These are phyloP conservation scores for Diplodia scrobiculata DNA, from an alignment of 2,329 filamentous ascomycete species.

Conservation along the genomic window DNA sequence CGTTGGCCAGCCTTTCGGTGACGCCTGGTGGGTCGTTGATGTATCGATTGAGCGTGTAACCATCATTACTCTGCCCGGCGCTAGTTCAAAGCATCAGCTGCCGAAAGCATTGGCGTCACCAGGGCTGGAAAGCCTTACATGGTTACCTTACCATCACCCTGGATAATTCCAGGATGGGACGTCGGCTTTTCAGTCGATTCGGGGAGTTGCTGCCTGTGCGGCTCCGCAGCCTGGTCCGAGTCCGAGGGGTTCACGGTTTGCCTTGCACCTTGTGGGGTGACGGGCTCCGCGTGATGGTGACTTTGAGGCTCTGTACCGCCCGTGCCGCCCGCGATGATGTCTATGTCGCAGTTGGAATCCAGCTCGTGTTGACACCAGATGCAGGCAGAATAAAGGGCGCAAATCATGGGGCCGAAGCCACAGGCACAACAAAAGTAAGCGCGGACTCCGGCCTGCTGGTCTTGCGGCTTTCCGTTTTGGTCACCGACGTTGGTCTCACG, in stretches of 20 bases:
- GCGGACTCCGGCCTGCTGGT: background rate
- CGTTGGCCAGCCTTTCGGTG: constrained; percentile 1
- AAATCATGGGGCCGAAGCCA: constrained; percentile 1
- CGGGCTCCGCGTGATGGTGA: background rate
- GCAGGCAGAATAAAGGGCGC: constrained; percentile 2
- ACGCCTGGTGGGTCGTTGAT: background rate
- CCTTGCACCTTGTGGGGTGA: background rate
- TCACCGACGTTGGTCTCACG: background rate
- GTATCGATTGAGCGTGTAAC: background rate
- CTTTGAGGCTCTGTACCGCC: background rate
- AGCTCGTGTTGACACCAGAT: background rate
- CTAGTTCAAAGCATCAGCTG: background rate
- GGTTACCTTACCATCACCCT: background rate
- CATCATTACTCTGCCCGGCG: background rate
- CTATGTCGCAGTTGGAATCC: background rate
- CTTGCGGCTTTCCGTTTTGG: background rate
- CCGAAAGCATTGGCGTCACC: background rate
- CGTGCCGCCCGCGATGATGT: background rate
- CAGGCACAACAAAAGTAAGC: background rate
- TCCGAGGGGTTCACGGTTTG: background rate
- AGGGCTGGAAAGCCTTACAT: background rate
- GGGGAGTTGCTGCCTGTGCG: background rate
- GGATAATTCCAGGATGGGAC: background rate
- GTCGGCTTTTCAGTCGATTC: background rate
- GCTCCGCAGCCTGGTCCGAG: background rate